phyloP scores from a whole-genome alignment of 805 yeast genomes.

The Yamadazyma phyllophila region DNA sequence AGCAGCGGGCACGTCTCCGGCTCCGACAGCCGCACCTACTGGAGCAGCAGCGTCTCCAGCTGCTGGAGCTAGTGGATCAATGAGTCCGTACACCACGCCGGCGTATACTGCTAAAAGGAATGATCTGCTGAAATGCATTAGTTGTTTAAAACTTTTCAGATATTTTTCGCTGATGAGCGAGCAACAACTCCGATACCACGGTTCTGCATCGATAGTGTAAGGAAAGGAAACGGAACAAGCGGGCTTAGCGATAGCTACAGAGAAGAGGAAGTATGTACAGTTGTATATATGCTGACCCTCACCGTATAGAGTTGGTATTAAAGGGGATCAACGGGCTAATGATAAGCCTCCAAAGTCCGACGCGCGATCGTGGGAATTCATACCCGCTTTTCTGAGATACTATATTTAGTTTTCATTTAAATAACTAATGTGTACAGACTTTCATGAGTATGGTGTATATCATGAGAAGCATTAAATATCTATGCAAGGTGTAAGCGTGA shows the following conservation, averaged over 20 bases:
- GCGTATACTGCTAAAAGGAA: background rate
- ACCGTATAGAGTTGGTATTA: too few species aligned
- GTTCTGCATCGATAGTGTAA: too few species aligned
- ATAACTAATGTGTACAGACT: constrained; percentile 2
- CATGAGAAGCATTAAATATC: constrained; percentile 5
- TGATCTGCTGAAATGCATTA: background rate
- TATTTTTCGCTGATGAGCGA: background rate
- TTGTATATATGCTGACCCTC: too few species aligned
- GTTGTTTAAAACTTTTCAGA: constrained; percentile 1
- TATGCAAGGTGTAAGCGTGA: background rate
- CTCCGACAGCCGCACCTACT: background rate
- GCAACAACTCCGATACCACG: constrained; percentile 1
- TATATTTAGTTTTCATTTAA: background rate
- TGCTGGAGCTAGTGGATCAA: background rate
- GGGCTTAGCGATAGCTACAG: too few species aligned
- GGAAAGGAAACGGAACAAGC: too few species aligned
- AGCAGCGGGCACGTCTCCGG: background rate
- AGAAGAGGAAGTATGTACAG: too few species aligned
- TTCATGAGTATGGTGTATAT: background rate
- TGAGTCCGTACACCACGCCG: background rate
- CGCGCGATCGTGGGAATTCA: background rate
- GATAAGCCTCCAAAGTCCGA: background rate
- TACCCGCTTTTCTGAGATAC: too few species aligned
- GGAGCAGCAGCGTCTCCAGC: background rate
- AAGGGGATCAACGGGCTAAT: too few species aligned